Evolutionary conservation across 306 rosid genomes (phyloP), one percentile per base, ranked within the genome.

Genomic region (Cyclanthera cordifolia): DNA sequence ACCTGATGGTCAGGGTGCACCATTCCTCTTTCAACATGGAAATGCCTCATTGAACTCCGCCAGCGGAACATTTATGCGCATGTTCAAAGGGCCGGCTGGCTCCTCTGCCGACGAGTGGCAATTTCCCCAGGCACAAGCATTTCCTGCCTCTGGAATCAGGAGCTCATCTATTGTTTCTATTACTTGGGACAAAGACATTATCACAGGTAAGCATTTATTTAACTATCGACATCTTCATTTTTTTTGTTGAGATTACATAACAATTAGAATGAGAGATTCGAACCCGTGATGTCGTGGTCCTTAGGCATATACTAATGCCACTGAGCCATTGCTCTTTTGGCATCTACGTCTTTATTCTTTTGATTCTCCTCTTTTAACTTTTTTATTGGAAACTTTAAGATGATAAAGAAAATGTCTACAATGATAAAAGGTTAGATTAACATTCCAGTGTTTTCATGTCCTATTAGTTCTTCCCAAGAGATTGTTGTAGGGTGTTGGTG

Each of bases 1-100:
- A 43, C 97, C 99, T 59, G 95, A 93, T 74, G 99, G 99, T 70
- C 90, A 90, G 75, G 99, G 96, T 73, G 74, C 89, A 79, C 99
- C 99, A 52, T 93, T 93, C 83, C 91, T 90, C 75, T 93, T 93
- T 80, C 87, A 90, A 59, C 95, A 88, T 73, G 99, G 96, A 69
- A 93, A 82, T 77, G 75, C 79, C 73, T 27, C 82, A 43, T 54
- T 82, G 34, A 83, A 84, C 82, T 75, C 94, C 53, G 74, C 86
- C 24, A 77, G 98, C 55, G 97, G 97, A 73, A 76, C 97, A 60
- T 78, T 93, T 61, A 77, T 78, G 79, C 94, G 99, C 21, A 87
- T 93, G 84, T 90, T 93, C 66, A 93, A 88, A 71, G 99, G 87
- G 67, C 91, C 87, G 54, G 76, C 81, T 71, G 88, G 91, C 17